phyloP scores from a whole-genome alignment of 352 stramenopile genomes.

The Globisporangium camurandrum region DNA sequence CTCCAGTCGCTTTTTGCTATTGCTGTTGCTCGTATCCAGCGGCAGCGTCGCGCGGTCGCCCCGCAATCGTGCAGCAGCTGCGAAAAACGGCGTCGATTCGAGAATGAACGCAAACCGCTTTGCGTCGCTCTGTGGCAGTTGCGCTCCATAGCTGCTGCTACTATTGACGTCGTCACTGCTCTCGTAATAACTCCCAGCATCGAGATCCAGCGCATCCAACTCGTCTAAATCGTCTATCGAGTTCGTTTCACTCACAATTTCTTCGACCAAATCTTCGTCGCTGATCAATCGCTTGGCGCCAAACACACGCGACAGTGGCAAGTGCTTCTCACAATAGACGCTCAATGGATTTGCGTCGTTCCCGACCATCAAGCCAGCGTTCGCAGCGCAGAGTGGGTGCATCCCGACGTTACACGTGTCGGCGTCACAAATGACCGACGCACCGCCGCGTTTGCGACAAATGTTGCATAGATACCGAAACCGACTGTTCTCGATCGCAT shows the following conservation, averaged over 20 bases:
- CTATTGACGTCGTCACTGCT: not conserved
- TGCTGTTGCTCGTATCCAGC: constrained; percentile 7
- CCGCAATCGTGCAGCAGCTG: constrained; percentile 35
- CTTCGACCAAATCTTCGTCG: constrained; percentile 75
- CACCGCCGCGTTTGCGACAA: constrained; percentile 71
- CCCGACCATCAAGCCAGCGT: constrained; percentile 77
- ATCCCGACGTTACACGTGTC: constrained; percentile 76
- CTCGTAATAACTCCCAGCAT: not conserved
- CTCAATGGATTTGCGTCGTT: constrained; percentile 56
- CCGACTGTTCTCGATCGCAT: constrained; percentile 77
- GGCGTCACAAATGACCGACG: constrained; percentile 73
- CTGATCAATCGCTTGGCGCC: constrained; percentile 80
- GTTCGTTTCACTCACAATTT: constrained; percentile 77
- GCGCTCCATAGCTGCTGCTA: constrained; percentile 21
- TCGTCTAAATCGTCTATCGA: constrained; percentile 20
- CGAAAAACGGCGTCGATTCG: constrained; percentile 60
- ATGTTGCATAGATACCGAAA: constrained; percentile 78
- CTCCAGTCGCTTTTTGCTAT: constrained; percentile 11
- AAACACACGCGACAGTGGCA: constrained; percentile 52
- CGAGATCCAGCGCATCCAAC: not conserved
- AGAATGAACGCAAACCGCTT: constrained; percentile 69
- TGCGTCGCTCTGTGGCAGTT: constrained; percentile 27
- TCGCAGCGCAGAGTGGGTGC: constrained; percentile 66
- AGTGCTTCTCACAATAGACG: constrained; percentile 80
- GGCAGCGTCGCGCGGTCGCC: constrained; percentile 32